Evolutionary conservation across 441 rosid genomes (phyloP).

Genomic region (Pelargonium myrrhifolium): DNA sequence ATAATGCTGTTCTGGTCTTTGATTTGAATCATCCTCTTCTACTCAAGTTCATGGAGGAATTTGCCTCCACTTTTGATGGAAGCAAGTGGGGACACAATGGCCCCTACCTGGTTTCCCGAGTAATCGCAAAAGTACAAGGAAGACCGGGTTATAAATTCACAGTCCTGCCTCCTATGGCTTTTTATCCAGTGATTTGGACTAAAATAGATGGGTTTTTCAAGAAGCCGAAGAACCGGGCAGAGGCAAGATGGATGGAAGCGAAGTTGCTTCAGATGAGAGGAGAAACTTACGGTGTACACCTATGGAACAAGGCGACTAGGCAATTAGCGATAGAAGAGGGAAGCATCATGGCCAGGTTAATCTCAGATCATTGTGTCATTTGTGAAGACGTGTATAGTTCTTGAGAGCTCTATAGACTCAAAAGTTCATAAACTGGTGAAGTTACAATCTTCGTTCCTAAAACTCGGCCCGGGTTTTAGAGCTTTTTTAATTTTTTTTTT

Average conservation of each 20-base stretch:
- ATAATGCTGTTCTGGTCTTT: constrained; percentile 52
- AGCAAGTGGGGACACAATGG: constrained; percentile 71
- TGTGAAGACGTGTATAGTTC: constrained; percentile 29
- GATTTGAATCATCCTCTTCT: constrained; percentile 49
- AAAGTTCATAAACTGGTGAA: too few relatives aligned
- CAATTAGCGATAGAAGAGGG: constrained; percentile 37
- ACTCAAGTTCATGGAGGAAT: constrained; percentile 45
- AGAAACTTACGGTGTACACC: constrained; percentile 41
- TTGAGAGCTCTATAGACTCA: neutral
- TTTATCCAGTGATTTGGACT: constrained; percentile 52
- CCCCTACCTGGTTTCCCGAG: constrained; percentile 56
- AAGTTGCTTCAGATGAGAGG: constrained; percentile 33
- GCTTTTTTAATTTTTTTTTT: too few relatives aligned
- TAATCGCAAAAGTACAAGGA: constrained; percentile 28
- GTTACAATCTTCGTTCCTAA: neutral
- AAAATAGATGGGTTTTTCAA: constrained; percentile 38
- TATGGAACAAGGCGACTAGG: constrained; percentile 54
- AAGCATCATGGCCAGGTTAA: constrained; percentile 42
- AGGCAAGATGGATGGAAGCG: constrained; percentile 26
- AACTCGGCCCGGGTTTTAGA: neutral
- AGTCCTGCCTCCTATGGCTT: constrained; percentile 41
- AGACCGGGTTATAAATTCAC: constrained; percentile 30
- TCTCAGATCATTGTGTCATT: constrained; percentile 34
- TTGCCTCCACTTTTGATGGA: constrained; percentile 49
- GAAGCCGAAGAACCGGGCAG: constrained; percentile 26